phyloP scores from a whole-genome alignment of 495 filamentous ascomycete genomes.

The Oidiodendron maius region DNA sequence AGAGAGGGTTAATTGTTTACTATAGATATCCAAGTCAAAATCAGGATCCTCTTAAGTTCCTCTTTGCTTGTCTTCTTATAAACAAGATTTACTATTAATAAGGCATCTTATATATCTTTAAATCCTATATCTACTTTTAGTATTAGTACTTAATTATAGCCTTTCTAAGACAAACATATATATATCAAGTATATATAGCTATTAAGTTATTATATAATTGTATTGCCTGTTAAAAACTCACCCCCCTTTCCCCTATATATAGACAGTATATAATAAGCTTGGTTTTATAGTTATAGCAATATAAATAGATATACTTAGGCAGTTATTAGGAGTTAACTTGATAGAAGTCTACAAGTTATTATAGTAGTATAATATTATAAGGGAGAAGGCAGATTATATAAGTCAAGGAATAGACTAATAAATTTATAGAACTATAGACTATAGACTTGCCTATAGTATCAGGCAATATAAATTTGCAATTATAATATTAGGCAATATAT shows the following conservation, averaged over 20 bases:
- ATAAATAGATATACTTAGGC: neutral
- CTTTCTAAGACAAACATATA: too few species aligned
- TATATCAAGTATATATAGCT: too few species aligned
- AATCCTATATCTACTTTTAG: neutral
- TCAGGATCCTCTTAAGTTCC: too few species aligned
- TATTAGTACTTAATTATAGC: neutral
- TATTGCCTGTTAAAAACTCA: neutral
- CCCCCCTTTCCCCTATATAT: neutral
- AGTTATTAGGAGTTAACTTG: neutral
- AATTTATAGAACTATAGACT: neutral
- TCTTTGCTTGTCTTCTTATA: neutral
- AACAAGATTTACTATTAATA: neutral
- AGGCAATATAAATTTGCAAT: neutral
- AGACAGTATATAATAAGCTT: neutral
- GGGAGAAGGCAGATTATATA: neutral
- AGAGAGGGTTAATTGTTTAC: neutral
- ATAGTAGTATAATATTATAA: slow-evolving; percentile 7
- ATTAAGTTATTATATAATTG: neutral
- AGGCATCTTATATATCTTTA: neutral
- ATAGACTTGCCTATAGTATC: neutral
- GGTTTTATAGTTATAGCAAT: slow-evolving; percentile 1
- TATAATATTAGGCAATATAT: too few species aligned
- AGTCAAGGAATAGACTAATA: neutral
- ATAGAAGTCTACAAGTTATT: slow-evolving; percentile 9
- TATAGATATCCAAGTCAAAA: too few species aligned